Conservation (phyloP, 805 yeast genomes). For the Candida chauliodis region DNA sequence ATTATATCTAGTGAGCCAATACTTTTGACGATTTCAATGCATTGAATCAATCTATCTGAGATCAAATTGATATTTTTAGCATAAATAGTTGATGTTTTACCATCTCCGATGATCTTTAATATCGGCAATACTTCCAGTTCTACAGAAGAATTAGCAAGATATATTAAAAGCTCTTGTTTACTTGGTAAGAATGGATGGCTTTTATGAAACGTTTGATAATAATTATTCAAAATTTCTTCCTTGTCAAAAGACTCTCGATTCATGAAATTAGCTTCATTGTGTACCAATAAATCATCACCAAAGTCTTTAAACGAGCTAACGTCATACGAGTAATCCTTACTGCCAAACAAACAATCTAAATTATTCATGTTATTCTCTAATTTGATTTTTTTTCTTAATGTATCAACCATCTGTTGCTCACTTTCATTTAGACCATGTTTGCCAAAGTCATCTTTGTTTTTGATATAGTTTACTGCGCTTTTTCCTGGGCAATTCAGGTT, state of each 20-base stretch:
- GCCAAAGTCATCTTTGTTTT: neutral
- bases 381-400: slow-evolving; percentile 10
- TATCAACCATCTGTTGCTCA: slow-evolving; percentile 8
- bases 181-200: slow-evolving; percentile 50
- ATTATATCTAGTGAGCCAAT: slow-evolving; percentile 33
- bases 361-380: slow-evolving; percentile 11
- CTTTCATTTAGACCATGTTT: neutral
- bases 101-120: slow-evolving; percentile 50
- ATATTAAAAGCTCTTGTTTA: slow-evolving; percentile 27
- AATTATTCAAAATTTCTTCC: slow-evolving; percentile 11
- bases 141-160: slow-evolving; percentile 27
- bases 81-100: slow-evolving; percentile 28
- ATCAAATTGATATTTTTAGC: slow-evolving; percentile 12
- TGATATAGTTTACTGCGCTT: slow-evolving; percentile 10
- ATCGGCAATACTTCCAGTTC: slow-evolving; percentile 41
- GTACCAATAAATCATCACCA: slow-evolving; percentile 5
- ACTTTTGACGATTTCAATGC: slow-evolving; percentile 13
- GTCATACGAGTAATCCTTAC: slow-evolving; percentile 6
- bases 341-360: slow-evolving; percentile 12
- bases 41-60: slow-evolving; percentile 18
- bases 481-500: slow-evolving; percentile 13
- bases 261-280: slow-evolving; percentile 9
- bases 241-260: slow-evolving; percentile 11
- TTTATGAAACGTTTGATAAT: slow-evolving; percentile 18
- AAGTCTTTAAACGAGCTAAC: slow-evolving; percentile 9